Base-by-base conservation (phyloP, 148 eudicot species). In the Rhododendron henanense region DNA sequence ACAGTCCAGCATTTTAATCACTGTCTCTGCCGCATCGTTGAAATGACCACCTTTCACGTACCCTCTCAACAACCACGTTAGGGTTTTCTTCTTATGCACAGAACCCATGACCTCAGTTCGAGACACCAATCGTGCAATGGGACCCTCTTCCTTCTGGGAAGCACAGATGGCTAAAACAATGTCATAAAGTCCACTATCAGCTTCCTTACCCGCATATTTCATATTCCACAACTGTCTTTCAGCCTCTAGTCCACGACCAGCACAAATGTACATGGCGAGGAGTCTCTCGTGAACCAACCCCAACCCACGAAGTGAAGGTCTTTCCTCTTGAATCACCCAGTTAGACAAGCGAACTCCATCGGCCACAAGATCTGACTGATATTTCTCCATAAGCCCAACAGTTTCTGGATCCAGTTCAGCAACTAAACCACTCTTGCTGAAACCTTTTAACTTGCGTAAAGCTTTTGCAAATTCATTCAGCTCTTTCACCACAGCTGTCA, bases 401-500 rank as follows among this genome's bases (percentile, higher is more conserved):
- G 91, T 92, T 84, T 93, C 92, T 23, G 50, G 61, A 84, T 93
- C 94, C 53, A 94, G 89, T 69, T 92, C 90, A 45, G 92, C 89
- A n/a, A 92, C 83, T 67, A 89, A 79, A 81, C 97, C 99, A 41
- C 93, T 86, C 83, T 86, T 93, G 44, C 88, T 89, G 87, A 88
- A 95, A 85, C 87, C 91, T 87, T 93, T 94, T 85, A 96, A 81
- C 86, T 94, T 94, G 87, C 92, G 94, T 74, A 95, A 85, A 47
- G 94, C 96, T 93, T 96, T 96, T 79, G 93, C 85, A 35, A 95
- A 85, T 90, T 94, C 95, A 79, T 95, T 95, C 86, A 94, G 89
- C 88, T 95, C 98, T 87, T 95, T 96, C 11, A 96, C 94, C 61
- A 93, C 89, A 85, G 99, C 98, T 76, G 99, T 94, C 97, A 95